Evolutionary conservation across 1,139 yeast species (phyloP), one percentile per base, ranked within the genome.

Genomic region (Blastobotrys capitulatus): DNA sequence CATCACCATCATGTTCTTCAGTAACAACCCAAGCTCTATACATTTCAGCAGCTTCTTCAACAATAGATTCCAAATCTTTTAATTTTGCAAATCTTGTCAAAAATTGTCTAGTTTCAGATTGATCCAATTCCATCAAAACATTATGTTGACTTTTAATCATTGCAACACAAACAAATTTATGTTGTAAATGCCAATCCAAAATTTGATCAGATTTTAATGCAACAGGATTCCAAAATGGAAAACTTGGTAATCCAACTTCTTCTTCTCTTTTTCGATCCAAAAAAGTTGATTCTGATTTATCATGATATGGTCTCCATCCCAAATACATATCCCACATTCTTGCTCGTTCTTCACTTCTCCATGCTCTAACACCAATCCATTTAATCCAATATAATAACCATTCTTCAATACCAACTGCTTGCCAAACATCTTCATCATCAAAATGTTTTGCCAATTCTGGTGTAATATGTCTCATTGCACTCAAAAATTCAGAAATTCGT

Each of bases 331-430:
- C 97, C 97, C 97, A 90, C 16, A 88, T 75, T 54, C 96, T 74
- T 3, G 94, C 96, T 49, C 96, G 70, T 66, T 88, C 96, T 54
- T 76, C 75, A 54, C 83, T 76, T 47, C 90, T 83, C 80, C 95
- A 82, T 8, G 85, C 90, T 66, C 86, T 86, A 12, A 94, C 79
- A n/a, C 97, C 97, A 61, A 87, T 79, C 75, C 87, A 89, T 62
- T 89, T 87, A 56, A 89, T 72, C 97, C 97, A 90, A 95, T 96
- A 90, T 36, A 87, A 76, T 35, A 89, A 72, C 97, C 97, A 90
- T 61, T 86, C 94, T 59, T 86, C 94, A 58, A 87, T 90, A 49
- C 78, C 76, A 18, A 60, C 56, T 42, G 82, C 77, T 50, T 79
- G 74, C 47, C 86, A 68, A 37, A 85, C 79, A 54, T 85, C 92